phyloP scores from a whole-genome alignment of 1,284 basidiomycete species.

The Apiotrichum montevideense region DNA sequence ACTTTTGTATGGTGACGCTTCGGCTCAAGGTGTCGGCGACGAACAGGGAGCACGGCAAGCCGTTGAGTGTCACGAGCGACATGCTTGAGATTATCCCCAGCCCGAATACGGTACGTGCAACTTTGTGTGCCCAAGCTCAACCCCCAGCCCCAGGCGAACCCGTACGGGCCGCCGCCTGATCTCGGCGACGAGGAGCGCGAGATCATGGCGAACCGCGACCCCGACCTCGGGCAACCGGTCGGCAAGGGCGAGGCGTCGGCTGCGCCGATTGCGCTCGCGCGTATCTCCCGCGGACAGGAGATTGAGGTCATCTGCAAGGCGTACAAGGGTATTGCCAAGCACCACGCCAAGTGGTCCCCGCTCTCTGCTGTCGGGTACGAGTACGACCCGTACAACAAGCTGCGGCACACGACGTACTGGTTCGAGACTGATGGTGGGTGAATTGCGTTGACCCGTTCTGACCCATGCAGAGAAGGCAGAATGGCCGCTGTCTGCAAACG shows the following conservation, averaged over 20 bases:
- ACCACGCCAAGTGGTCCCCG: slow-evolving; percentile 99
- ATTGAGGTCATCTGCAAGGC: slow-evolving; percentile 81
- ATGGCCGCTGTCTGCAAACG: slow-evolving; percentile 78
- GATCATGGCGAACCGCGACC: slow-evolving; percentile 56
- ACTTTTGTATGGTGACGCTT: slow-evolving; percentile 46
- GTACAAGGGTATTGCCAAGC: slow-evolving; percentile 96
- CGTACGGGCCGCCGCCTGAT: slow-evolving; percentile 36
- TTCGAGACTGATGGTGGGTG: slow-evolving; percentile 63
- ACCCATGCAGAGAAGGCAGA: slow-evolving; percentile 54
- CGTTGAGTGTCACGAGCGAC: slow-evolving; percentile 43
- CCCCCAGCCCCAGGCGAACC: slow-evolving; percentile 20
- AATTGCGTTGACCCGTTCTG: neutral
- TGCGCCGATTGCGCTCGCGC: slow-evolving; percentile 76
- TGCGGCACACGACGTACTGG: slow-evolving; percentile 95
- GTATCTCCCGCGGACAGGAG: slow-evolving; percentile 91
- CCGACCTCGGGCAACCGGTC: slow-evolving; percentile 76
- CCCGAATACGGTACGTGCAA: slow-evolving; percentile 23
- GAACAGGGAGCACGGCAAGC: slow-evolving; percentile 22
- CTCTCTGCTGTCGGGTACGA: slow-evolving; percentile 93
- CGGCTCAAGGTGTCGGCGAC: slow-evolving; percentile 35
- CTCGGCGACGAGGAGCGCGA: slow-evolving; percentile 34
- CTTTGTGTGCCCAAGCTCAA: neutral
- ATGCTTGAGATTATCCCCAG: slow-evolving; percentile 42
- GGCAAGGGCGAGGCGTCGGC: slow-evolving; percentile 67
- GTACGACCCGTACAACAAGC: slow-evolving; percentile 96